Conservation (phyloP, 805 yeast genomes). For the Schwanniomyces vanrijiae region DNA sequence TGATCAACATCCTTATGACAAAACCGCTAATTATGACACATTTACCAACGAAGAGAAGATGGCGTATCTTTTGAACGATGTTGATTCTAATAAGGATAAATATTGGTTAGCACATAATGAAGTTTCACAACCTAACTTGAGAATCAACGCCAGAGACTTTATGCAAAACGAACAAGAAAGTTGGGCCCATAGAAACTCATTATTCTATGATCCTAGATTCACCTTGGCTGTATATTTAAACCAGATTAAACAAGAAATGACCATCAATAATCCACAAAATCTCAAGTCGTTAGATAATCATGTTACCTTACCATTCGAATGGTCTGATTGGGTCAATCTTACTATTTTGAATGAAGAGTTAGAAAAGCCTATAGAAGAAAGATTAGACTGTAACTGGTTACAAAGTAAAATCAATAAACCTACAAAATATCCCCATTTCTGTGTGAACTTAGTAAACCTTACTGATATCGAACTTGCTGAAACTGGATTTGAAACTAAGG, state of each 20-base stretch:
- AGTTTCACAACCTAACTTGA: constrained; percentile 19
- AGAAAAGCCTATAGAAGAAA: constrained; percentile 8
- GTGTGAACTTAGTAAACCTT: constrained; percentile 15
- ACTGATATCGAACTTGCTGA: constrained; percentile 18
- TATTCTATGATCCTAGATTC: constrained; percentile 51
- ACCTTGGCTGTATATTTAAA: constrained; percentile 47
- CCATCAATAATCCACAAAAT: constrained; percentile 11
- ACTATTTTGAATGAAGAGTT: constrained; percentile 29
- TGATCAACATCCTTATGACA: constrained; percentile 16
- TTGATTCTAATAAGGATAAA: constrained; percentile 20
- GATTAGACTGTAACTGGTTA: constrained; percentile 20
- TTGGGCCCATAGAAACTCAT: constrained; percentile 10
- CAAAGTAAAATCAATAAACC: constrained; percentile 18
- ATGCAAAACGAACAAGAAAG: constrained; percentile 8
- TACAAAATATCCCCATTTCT: constrained; percentile 16
- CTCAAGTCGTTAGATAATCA: constrained; percentile 12
- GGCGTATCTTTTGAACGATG: constrained; percentile 17
- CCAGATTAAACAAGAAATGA: constrained; percentile 30
- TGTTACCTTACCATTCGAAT: constrained; percentile 33
- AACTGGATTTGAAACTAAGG: constrained; percentile 19
- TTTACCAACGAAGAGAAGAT: constrained; percentile 17
- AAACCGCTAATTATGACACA: constrained; percentile 14
- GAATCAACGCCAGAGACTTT: constrained; percentile 19
- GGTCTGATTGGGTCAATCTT: constrained; percentile 54
- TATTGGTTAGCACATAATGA: constrained; percentile 31